Evolutionary conservation across 306 rosid species (phyloP).

Genomic region (Ammopiptanthus mongolicus): DNA sequence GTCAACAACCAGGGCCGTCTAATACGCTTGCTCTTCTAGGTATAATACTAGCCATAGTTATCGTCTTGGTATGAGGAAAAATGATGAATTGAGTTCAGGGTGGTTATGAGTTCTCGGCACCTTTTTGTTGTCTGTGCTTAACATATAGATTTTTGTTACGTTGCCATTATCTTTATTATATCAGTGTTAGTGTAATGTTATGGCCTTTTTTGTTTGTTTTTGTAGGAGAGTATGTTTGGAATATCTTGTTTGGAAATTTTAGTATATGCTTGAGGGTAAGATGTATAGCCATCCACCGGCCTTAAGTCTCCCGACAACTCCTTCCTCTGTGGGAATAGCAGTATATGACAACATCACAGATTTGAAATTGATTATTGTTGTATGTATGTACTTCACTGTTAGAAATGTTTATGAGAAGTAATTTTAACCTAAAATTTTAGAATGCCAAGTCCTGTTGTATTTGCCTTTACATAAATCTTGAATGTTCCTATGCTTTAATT

Average conservation of each 20-base stretch:
- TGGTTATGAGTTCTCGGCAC: not conserved
- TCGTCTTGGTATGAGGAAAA: not conserved
- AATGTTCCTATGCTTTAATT: not conserved
- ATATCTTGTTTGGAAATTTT: not conserved
- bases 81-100: not conserved
- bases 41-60: conserved; percentile 4
- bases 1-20: conserved; percentile 49
- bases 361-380: not conserved
- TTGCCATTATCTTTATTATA: not conserved
- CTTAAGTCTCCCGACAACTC: not conserved
- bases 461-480: not conserved
- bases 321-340: not conserved
- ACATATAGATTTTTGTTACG: not conserved
- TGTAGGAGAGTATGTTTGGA: not conserved
- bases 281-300: not conserved
- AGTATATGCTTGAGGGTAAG: not conserved
- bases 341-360: not conserved
- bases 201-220: not conserved
- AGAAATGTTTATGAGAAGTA: not conserved
- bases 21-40: conserved; percentile 80
- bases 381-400: not conserved
- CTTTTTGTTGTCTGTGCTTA: not conserved
- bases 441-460: not conserved
- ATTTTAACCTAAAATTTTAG: not conserved
- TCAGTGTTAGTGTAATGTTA: not conserved